These are phyloP conservation scores for Xylaria acuta DNA, from an alignment of 495 filamentous ascomycete species.

Conservation along the genomic window DNA sequence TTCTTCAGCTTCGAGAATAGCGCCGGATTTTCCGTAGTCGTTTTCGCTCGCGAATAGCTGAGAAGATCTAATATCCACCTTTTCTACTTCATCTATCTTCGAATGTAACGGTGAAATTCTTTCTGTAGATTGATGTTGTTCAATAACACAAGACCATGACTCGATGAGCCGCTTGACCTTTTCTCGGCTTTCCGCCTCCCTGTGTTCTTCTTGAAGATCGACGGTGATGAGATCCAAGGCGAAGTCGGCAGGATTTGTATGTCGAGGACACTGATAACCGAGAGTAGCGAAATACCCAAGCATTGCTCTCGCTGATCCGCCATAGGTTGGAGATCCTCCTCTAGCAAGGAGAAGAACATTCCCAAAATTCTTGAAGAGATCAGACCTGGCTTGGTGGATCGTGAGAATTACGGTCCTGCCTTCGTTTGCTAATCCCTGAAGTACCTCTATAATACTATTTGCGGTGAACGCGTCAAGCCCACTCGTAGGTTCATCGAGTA, in stretches of 20 bases:
- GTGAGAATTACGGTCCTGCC: constrained; percentile 75
- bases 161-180: constrained; percentile 65
- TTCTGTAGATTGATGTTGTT: neutral
- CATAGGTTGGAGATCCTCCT: constrained; percentile 70
- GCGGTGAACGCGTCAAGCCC: constrained; percentile 80
- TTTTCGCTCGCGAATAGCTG: neutral
- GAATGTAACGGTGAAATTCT: too few species aligned
- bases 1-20: neutral
- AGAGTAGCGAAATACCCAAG: constrained; percentile 65
- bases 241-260: constrained; percentile 78
- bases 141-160: constrained; percentile 45
- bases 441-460: constrained; percentile 73
- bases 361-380: constrained; percentile 73
- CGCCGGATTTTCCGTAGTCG: neutral
- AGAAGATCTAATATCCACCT: neutral
- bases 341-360: constrained; percentile 72
- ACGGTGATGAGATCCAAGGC: constrained; percentile 77
- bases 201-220: constrained; percentile 66
- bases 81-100: neutral
- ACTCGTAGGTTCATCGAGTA: constrained; percentile 78
- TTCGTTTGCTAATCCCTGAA: constrained; percentile 71
- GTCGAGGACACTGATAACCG: constrained; percentile 66
- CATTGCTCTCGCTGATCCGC: constrained; percentile 69
- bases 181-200: constrained; percentile 63
- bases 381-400: constrained; percentile 76